Percentiles rank a stretch among this genome's conserved stretches.
These are phyloP conservation scores for Tuber calosporum DNA, from an alignment of 495 filamentous ascomycete genomes.

Conservation along the genomic window DNA sequence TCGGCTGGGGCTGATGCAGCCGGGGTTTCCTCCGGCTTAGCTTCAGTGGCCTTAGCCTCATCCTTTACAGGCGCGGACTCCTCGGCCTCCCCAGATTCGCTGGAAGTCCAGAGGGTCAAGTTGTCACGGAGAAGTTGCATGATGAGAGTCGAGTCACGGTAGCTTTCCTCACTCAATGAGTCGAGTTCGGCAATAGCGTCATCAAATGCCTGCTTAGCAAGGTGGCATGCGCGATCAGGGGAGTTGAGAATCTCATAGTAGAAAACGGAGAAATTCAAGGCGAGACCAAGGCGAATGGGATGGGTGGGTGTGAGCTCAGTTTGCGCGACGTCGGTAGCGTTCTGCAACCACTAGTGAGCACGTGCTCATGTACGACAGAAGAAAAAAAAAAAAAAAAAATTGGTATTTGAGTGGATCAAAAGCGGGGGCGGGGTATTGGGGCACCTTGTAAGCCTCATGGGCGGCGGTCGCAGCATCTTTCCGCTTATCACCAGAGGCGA, in stretches of 20 bases:
- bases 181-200: slow-evolving; percentile 99
- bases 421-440: slow-evolving; percentile 24
- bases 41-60: slow-evolving; percentile 56
- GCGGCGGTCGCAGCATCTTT: slow-evolving; percentile 93
- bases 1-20: slow-evolving; percentile 38
- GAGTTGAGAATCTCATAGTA: slow-evolving; percentile 99
- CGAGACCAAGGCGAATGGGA: slow-evolving; percentile 95
- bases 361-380: slow-evolving; percentile 10
- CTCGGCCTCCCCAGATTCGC: slow-evolving; percentile 80
- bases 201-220: slow-evolving; percentile 98
- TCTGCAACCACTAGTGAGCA: slow-evolving; percentile 50
- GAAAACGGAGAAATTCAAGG: slow-evolving; percentile 99
- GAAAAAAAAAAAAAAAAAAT: slow-evolving; percentile 22
- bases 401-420: slow-evolving; percentile 17
- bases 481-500: slow-evolving; percentile 97
- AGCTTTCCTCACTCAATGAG: slow-evolving; percentile 96
- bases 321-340: slow-evolving; percentile 95
- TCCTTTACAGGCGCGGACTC: slow-evolving; percentile 53
- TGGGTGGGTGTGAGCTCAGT: slow-evolving; percentile 96
- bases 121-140: slow-evolving; percentile 99
- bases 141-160: slow-evolving; percentile 99
- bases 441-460: slow-evolving; percentile 98
- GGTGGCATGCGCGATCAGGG: slow-evolving; percentile 94
- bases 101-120: slow-evolving; percentile 98
- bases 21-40: slow-evolving; percentile 46